Conservation (phyloP, 306 rosid species). For the Adenanthera pavonina region DNA sequence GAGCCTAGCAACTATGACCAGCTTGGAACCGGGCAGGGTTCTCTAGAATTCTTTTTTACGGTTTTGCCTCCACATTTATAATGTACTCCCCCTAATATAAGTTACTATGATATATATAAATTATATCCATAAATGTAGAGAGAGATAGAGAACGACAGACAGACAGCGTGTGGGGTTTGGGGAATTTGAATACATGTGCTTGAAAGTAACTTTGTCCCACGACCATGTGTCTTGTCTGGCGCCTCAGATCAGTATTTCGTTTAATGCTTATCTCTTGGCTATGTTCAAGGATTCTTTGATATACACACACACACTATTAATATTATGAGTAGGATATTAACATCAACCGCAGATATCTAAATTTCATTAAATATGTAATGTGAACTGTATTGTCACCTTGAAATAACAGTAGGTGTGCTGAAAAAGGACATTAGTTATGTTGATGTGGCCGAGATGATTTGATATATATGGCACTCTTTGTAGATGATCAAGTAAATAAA, state of each 20-base stretch:
- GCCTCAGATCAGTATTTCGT: not conserved
- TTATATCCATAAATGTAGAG: not conserved
- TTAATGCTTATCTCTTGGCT: not conserved
- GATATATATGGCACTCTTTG: no score
- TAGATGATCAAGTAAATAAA: no score
- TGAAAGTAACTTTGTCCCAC: not conserved
- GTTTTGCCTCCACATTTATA: not conserved
- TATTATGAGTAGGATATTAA: not conserved
- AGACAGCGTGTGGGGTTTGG: no score
- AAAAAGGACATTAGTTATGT: not conserved
- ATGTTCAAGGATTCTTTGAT: not conserved
- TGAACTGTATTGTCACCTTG: not conserved
- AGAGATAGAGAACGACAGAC: not conserved
- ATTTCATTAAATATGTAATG: not conserved
- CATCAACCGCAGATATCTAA: not conserved
- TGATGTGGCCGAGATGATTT: no score
- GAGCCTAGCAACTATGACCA: constrained; percentile 50
- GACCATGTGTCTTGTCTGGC: not conserved
- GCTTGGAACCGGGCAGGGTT: constrained; percentile 42
- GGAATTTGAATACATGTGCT: not conserved
- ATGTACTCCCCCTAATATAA: not conserved
- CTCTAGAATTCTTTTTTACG: not conserved
- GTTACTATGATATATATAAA: not conserved
- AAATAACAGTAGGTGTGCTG: not conserved
- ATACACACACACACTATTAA: not conserved